Evolutionary conservation across 2,329 filamentous ascomycete species (phyloP).

Genomic region (Arthrocladium fulminans): DNA sequence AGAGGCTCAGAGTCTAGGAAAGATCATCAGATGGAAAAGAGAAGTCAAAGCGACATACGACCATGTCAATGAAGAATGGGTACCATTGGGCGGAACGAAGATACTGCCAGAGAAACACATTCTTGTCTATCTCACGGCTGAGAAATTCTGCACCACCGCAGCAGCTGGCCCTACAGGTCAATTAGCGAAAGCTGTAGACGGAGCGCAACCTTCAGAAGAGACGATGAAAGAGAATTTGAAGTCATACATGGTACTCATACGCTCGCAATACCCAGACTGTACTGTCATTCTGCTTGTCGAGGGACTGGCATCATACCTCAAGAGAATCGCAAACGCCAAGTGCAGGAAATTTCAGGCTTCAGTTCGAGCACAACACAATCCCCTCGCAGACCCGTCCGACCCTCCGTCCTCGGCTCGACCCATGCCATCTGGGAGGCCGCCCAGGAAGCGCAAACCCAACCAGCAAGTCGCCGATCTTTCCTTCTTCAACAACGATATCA

Average conservation of each 20-base stretch:
- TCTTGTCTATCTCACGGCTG: conserved; percentile 53
- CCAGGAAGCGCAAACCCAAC: conserved; percentile 27
- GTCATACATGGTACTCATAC: conserved; percentile 49
- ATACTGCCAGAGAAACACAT: conserved; percentile 51
- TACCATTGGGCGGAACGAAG: conserved; percentile 43
- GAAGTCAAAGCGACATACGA: conserved; percentile 58
- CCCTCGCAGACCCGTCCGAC: conserved; percentile 13
- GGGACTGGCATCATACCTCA: conserved; percentile 56
- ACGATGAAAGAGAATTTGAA: conserved; percentile 46
- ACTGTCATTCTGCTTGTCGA: conserved; percentile 64
- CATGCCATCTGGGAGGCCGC: conserved; percentile 21
- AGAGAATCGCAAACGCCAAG: conserved; percentile 57
- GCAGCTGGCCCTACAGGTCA: conserved; percentile 2
- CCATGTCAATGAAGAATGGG: conserved; percentile 54
- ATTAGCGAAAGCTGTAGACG: conserved; percentile 25
- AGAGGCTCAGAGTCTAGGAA: conserved; percentile 16
- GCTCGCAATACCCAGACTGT: conserved; percentile 43
- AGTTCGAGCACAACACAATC: conserved; percentile 46
- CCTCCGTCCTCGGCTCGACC: background rate
- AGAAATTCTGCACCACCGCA: conserved; percentile 57
- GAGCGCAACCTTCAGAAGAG: conserved; percentile 18
- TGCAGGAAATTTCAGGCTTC: conserved; percentile 60
- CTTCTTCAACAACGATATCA: conserved; percentile 56
- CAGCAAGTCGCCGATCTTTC: conserved; percentile 29
- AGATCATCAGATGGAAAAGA: conserved; percentile 58